Conservation (phyloP, 2,329 filamentous ascomycete genomes). For the Pseudogymnoascus sp. region DNA sequence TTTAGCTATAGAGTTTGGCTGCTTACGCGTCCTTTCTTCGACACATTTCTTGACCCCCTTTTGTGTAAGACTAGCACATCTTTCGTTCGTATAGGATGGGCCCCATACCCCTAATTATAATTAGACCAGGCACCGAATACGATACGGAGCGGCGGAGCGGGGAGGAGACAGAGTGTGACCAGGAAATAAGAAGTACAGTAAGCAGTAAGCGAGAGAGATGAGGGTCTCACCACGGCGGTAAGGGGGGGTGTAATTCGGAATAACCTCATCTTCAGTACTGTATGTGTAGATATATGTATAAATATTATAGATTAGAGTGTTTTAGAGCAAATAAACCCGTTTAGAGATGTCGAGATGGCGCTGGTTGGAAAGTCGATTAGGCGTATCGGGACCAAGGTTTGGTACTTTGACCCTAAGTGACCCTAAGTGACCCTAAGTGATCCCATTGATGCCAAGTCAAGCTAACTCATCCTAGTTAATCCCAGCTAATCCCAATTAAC, state of each 20-base stretch:
- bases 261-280: background rate
- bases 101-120: background rate
- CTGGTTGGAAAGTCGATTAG: background rate
- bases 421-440: background rate
- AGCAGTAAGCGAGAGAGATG: background rate
- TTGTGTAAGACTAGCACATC: too few species aligned
- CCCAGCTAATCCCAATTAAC: background rate
- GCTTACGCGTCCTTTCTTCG: too few species aligned
- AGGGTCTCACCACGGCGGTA: background rate
- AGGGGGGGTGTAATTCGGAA: background rate
- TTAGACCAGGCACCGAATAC: background rate
- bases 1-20: too few species aligned
- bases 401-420: background rate
- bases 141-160: background rate
- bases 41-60: too few species aligned
- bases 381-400: background rate
- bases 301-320: background rate
- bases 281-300: background rate
- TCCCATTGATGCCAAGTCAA: too few species aligned
- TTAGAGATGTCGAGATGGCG: background rate
- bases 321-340: background rate
- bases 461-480: background rate
- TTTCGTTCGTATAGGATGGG: background rate
- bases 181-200: background rate
- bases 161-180: background rate